Percentiles rank a stretch among this genome's conserved stretches.
These are phyloP conservation scores for Trichoderma asperellum DNA, from an alignment of 2,329 filamentous ascomycete genomes.

Conservation along the genomic window DNA sequence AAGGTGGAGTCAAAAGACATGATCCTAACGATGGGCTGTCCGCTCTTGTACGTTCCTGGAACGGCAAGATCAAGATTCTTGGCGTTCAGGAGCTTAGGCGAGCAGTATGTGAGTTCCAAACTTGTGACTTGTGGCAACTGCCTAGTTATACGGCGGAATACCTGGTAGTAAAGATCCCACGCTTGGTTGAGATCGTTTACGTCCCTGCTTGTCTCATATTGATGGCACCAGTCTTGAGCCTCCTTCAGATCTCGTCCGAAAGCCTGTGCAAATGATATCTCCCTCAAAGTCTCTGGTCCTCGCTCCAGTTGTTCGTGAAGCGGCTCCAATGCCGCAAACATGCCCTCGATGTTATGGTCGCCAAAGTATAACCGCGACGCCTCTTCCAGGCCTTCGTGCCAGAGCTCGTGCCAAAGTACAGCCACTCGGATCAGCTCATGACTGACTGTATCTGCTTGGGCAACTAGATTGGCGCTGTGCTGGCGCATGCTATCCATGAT, in stretches of 20 bases:
- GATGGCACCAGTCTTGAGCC: slow-evolving; percentile 92
- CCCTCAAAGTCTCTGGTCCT: slow-evolving; percentile 88
- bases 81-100: slow-evolving; percentile 85
- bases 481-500: slow-evolving; percentile 99
- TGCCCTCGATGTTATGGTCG: slow-evolving; percentile 95
- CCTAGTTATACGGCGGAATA: slow-evolving; percentile 92
- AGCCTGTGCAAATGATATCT: slow-evolving; percentile 96
- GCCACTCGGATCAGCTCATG: slow-evolving; percentile 96
- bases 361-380: slow-evolving; percentile 96
- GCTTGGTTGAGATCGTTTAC: slow-evolving; percentile 95
- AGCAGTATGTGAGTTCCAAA: slow-evolving; percentile 94
- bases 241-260: slow-evolving; percentile 95
- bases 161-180: slow-evolving; percentile 99
- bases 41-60: slow-evolving; percentile 90
- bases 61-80: slow-evolving; percentile 88
- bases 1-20: slow-evolving; percentile 88
- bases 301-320: slow-evolving; percentile 89
- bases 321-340: slow-evolving; percentile 89
- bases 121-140: slow-evolving; percentile 92
- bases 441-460: slow-evolving; percentile 93
- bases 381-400: slow-evolving; percentile 97
- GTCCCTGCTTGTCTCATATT: slow-evolving; percentile 86
- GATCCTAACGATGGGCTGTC: slow-evolving; percentile 78
- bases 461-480: slow-evolving; percentile 88
- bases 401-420: slow-evolving; percentile 97